These are phyloP conservation scores for Phytophthora colocasiae DNA, from an alignment of 352 stramenopile species.

Conservation along the genomic window DNA sequence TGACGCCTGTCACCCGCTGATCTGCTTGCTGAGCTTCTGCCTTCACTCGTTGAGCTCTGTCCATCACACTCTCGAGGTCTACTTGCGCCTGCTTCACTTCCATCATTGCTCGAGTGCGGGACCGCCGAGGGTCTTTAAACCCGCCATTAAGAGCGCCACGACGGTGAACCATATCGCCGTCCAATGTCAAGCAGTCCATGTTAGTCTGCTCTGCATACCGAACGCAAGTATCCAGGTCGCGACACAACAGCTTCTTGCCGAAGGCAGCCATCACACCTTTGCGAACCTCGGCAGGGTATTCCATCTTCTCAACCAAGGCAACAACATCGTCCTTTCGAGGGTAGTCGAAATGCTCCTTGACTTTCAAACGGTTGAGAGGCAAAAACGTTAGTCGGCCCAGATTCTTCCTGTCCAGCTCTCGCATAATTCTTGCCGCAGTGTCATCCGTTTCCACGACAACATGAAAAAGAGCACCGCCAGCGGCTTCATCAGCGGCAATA, in stretches of 20 bases:
- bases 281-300: conserved; percentile 86
- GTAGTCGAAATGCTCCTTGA: conserved; percentile 85
- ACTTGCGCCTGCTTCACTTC: conserved; percentile 82
- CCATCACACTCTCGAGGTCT: conserved; percentile 71
- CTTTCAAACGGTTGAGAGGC: conserved; percentile 92
- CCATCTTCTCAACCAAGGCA: conserved; percentile 87
- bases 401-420: conserved; percentile 94
- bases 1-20: conserved; percentile 84
- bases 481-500: conserved; percentile 96
- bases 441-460: conserved; percentile 99
- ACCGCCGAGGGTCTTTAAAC: conserved; percentile 93
- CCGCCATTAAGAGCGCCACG: conserved; percentile 97
- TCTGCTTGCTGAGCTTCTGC: conserved; percentile 91
- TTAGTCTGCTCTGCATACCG: conserved; percentile 82
- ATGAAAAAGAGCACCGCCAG: conserved; percentile 97
- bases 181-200: conserved; percentile 99
- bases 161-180: conserved; percentile 98
- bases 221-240: conserved; percentile 91
- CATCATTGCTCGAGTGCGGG: conserved; percentile 82
- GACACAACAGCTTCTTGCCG: conserved; percentile 97
- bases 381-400: conserved; percentile 98
- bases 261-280: conserved; percentile 96
- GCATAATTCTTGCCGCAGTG: conserved; percentile 95
- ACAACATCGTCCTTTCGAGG: conserved; percentile 83
- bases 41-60: conserved; percentile 86